These are phyloP conservation scores for Lecanosticta acicola DNA, from an alignment of 2,329 filamentous ascomycete genomes.

Conservation along the genomic window DNA sequence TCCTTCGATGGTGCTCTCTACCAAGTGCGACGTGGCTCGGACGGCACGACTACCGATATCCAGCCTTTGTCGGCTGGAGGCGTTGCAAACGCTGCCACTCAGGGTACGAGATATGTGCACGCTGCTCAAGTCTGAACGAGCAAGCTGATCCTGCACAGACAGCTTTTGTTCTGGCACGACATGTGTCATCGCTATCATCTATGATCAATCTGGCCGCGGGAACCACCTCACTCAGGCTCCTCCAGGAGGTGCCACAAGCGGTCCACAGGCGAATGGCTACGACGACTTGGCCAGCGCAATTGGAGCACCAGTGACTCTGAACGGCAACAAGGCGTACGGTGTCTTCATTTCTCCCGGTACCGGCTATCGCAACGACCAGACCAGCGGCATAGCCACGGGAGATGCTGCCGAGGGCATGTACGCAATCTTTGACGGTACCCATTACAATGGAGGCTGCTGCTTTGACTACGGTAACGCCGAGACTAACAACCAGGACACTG, in stretches of 20 bases:
- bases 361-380: constrained; percentile 57
- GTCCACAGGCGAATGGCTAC: constrained; percentile 52
- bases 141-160: too few species aligned
- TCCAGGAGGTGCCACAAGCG: constrained; percentile 49
- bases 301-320: constrained; percentile 55
- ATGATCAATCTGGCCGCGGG: constrained; percentile 58
- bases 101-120: too few species aligned
- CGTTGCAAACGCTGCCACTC: constrained; percentile 55
- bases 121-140: constrained; percentile 3
- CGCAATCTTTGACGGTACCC: constrained; percentile 54
- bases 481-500: constrained; percentile 41
- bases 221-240: constrained; percentile 61
- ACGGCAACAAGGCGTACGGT: constrained; percentile 57
- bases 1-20: constrained; percentile 52
- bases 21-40: constrained; percentile 54
- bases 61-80: constrained; percentile 52
- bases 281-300: constrained; percentile 56
- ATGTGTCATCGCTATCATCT: constrained; percentile 57
- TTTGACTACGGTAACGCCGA: constrained; percentile 44
- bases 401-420: constrained; percentile 57
- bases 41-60: constrained; percentile 46
- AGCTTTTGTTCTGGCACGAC: constrained; percentile 56
- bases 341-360: constrained; percentile 58
- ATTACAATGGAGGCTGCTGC: constrained; percentile 54
- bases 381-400: constrained; percentile 49